A percentile compares a stretch with the other conserved stretches of the same genome.
Conservation (phyloP, 139 green algal species). For the Chlamydomonas sp. region DNA sequence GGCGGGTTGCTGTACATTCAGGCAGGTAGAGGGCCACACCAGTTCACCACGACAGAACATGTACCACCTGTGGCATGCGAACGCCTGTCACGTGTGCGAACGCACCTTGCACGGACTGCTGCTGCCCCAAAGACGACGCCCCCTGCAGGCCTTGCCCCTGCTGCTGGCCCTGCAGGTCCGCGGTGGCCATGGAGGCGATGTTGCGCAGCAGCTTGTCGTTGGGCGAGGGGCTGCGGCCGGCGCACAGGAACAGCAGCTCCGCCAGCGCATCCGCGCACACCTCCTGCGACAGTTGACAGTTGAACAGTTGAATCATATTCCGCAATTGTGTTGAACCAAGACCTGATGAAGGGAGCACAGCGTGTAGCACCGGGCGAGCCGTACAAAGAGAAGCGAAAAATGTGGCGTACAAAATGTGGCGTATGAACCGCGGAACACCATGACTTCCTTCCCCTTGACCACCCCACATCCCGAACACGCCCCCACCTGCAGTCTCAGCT, state of each 20-base stretch:
- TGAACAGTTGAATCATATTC: background rate
- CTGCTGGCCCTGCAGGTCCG: slow-evolving; percentile 51
- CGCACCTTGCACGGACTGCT: background rate
- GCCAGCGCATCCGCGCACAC: slow-evolving; percentile 77
- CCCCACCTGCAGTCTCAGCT: slow-evolving; percentile 66
- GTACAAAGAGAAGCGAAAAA: background rate
- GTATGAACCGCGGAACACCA: too few species aligned
- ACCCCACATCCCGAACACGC: background rate
- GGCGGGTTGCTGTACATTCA: too few species aligned
- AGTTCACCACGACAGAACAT: too few species aligned
- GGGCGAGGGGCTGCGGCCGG: slow-evolving; percentile 74
- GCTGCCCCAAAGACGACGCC: background rate
- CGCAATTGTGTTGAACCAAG: background rate
- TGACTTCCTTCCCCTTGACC: background rate
- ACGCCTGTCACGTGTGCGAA: too few species aligned
- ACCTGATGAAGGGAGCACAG: too few species aligned
- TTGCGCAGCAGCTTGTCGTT: slow-evolving; percentile 92
- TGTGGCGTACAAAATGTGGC: too few species aligned
- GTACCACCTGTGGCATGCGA: too few species aligned
- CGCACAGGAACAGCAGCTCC: slow-evolving; percentile 72
- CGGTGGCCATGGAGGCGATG: slow-evolving; percentile 79
- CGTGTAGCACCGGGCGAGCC: background rate
- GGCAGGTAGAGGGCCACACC: too few species aligned
- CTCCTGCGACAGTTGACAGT: slow-evolving; percentile 39
- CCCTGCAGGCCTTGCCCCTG: background rate